Percentiles rank a stretch among this genome's conserved stretches.
Evolutionary conservation across 345 rosid species (phyloP).

Genomic region (Acer campestre): DNA sequence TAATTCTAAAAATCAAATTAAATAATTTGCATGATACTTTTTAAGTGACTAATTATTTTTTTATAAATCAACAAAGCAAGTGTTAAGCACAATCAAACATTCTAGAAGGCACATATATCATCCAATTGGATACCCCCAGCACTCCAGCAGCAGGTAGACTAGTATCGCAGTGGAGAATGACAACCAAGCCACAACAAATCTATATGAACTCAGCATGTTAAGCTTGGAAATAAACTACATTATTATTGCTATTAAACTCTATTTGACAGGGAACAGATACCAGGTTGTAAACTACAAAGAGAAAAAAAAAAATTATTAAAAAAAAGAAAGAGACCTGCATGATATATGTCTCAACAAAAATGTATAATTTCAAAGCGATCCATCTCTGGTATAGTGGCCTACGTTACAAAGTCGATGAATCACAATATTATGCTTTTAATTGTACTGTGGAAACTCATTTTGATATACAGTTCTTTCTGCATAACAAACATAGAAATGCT

Average conservation of each 20-base stretch:
- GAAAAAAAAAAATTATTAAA: background rate
- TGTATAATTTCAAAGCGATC: background rate
- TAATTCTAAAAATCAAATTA: background rate
- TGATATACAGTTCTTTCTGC: background rate
- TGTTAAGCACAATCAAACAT: background rate
- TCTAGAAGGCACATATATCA: background rate
- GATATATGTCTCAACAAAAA: background rate
- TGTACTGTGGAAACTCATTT: background rate
- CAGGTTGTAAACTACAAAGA: background rate
- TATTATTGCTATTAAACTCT: background rate
- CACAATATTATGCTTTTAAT: background rate
- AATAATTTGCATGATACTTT: background rate
- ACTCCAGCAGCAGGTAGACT: background rate
- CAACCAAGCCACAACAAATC: background rate
- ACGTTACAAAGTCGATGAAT: too few species aligned
- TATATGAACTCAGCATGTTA: conserved; percentile 1
- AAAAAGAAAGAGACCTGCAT: background rate
- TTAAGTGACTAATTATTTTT: too few species aligned
- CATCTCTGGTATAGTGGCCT: background rate
- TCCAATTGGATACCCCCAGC: background rate
- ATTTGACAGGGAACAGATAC: background rate
- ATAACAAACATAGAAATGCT: too few species aligned
- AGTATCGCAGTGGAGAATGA: background rate
- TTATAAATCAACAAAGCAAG: background rate
- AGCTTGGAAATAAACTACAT: background rate